Evolutionary conservation across 495 filamentous ascomycete species (phyloP).

Genomic region (Neurospora sp.): DNA sequence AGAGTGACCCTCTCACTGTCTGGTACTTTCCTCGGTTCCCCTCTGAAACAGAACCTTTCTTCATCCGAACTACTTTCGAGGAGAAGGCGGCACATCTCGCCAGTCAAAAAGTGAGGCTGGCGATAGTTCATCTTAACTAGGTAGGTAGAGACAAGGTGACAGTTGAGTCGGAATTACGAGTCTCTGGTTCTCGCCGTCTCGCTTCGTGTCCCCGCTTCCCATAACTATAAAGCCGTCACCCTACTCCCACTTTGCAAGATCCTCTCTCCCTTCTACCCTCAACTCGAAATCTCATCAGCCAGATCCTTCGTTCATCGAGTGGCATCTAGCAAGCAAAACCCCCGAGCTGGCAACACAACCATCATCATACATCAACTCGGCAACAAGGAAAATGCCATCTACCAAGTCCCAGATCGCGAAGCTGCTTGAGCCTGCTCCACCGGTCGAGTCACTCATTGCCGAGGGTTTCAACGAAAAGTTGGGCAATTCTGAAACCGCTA

Average conservation of each 20-base stretch:
- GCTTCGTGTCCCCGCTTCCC: background rate
- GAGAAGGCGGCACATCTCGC: background rate
- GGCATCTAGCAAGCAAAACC: background rate
- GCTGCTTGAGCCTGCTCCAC: background rate
- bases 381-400: background rate
- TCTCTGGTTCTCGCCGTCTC: rapidly evolving
- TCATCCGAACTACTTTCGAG: background rate
- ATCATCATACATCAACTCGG: background rate
- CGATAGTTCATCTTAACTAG: background rate
- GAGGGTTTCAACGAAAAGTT: background rate
- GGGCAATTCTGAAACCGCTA: background rate
- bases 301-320: background rate
- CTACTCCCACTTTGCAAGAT: background rate
- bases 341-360: background rate
- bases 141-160: background rate
- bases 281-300: background rate
- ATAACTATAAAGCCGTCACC: background rate
- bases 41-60: too few relatives aligned
- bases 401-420: background rate
- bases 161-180: background rate
- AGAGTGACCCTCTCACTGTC: background rate
- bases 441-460: background rate
- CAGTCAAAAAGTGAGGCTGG: background rate
- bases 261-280: background rate
- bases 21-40: background rate